These are phyloP conservation scores for Urostyla sp. DNA, from an alignment of 73 alveolate species.

Conservation along the genomic window DNA sequence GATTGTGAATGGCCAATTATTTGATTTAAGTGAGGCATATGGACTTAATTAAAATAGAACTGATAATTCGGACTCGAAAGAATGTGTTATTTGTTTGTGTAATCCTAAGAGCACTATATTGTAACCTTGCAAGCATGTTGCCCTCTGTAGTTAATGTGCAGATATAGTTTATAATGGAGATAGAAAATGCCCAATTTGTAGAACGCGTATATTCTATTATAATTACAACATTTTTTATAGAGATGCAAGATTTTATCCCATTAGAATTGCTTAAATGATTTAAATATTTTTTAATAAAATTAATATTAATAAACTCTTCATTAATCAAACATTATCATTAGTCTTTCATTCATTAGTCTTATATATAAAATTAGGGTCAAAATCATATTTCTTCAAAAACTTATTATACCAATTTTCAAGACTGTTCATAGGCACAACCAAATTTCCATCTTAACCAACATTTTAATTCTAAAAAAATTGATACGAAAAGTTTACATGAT, in stretches of 20 bases:
- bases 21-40: conserved; percentile 30
- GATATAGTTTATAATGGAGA: background rate
- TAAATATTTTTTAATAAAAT: background rate
- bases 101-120: conserved; percentile 30
- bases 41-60: conserved; percentile 45
- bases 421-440: conserved; percentile 88
- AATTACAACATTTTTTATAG: background rate
- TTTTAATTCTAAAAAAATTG: conserved; percentile 49
- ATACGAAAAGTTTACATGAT: conserved; percentile 60
- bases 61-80: conserved; percentile 41
- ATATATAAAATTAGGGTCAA: conserved; percentile 93
- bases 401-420: conserved; percentile 90
- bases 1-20: background rate
- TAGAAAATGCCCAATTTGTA: conserved; percentile 58
- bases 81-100: conserved; percentile 54
- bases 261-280: conserved; percentile 13
- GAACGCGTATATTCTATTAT: conserved; percentile 11
- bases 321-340: background rate
- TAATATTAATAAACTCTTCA: background rate
- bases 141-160: conserved; percentile 50
- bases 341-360: conserved; percentile 60
- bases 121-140: conserved; percentile 60
- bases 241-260: conserved; percentile 27
- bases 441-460: conserved; percentile 68
- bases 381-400: conserved; percentile 87